Percentiles rank a stretch among this genome's conserved stretches.
Evolutionary conservation across 2,329 filamentous ascomycete species (phyloP).

Genomic region (Colletotrichum sp.): DNA sequence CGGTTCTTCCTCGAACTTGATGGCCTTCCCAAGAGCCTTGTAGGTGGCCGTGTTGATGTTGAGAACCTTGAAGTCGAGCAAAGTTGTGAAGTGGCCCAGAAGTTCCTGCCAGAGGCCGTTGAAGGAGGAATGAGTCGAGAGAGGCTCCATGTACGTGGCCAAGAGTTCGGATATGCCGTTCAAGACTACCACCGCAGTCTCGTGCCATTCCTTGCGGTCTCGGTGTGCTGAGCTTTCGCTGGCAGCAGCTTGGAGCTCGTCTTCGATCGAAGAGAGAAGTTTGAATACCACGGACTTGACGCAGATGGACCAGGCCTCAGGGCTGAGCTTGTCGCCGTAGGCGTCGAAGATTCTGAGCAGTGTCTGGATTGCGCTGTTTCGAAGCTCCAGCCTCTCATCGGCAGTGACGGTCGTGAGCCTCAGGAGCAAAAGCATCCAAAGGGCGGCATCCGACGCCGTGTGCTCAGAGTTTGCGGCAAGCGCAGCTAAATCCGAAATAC

Average conservation of each 20-base stretch:
- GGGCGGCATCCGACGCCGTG: constrained; percentile 68
- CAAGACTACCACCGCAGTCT: constrained; percentile 77
- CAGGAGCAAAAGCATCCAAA: constrained; percentile 81
- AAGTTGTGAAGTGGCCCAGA: constrained; percentile 68
- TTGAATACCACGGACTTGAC: constrained; percentile 82
- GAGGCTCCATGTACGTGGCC: constrained; percentile 76
- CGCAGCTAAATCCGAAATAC: constrained; percentile 60
- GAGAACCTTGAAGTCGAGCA: constrained; percentile 69
- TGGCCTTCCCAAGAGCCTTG: constrained; percentile 68
- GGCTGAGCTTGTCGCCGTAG: constrained; percentile 79
- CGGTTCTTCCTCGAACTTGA: constrained; percentile 55
- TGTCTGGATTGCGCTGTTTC: constrained; percentile 90
- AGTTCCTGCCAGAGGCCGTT: constrained; percentile 78
- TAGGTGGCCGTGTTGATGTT: constrained; percentile 76
- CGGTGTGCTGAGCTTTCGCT: constrained; percentile 36
- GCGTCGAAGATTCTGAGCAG: constrained; percentile 90
- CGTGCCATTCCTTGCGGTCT: constrained; percentile 67
- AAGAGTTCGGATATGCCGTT: constrained; percentile 76
- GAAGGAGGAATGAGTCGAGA: constrained; percentile 72
- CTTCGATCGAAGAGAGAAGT: constrained; percentile 74
- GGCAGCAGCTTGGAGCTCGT: constrained; percentile 49
- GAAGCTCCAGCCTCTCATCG: constrained; percentile 75
- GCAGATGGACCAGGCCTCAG: constrained; percentile 84
- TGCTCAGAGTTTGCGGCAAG: constrained; percentile 61
- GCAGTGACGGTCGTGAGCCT: constrained; percentile 74